Conservation (phyloP, 2,329 filamentous ascomycete species). For the Colletotrichum melonis region DNA sequence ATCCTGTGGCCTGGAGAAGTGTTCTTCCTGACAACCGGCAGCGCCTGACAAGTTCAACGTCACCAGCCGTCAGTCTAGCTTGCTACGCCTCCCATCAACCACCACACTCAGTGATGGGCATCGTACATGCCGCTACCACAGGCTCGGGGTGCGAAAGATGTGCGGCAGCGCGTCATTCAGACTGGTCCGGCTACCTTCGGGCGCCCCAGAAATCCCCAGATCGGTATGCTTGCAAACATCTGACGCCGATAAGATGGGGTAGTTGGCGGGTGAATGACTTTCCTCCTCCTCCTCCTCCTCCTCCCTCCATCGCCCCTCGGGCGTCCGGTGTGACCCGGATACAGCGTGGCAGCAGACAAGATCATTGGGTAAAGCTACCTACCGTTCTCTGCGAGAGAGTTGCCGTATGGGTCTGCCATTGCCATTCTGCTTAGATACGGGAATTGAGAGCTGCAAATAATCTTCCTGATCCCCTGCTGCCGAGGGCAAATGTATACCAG, state of each 20-base stretch:
- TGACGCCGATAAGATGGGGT: conserved; percentile 15
- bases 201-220: conserved; percentile 7
- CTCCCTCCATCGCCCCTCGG: conserved; percentile 14
- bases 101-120: conserved; percentile 19
- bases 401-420: conserved; percentile 1
- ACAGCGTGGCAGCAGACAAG: not conserved
- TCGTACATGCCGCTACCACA: conserved; percentile 1
- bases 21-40: conserved; percentile 17
- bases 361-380: conserved; percentile 10
- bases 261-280: conserved; percentile 33
- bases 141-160: not conserved
- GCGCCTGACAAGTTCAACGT: not conserved
- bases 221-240: not conserved
- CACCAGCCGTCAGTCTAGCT: conserved; percentile 14
- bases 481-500: conserved; percentile 26
- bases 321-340: conserved; percentile 5
- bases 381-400: not conserved
- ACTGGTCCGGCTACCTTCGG: conserved; percentile 28
- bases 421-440: not conserved
- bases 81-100: not conserved
- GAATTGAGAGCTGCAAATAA: conserved; percentile 13
- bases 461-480: conserved; percentile 14
- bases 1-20: conserved; percentile 21
- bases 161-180: conserved; percentile 20
- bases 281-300: conserved; percentile 7